phyloP scores from a whole-genome alignment of 805 yeast genomes.

The Clavispora asparagi region DNA sequence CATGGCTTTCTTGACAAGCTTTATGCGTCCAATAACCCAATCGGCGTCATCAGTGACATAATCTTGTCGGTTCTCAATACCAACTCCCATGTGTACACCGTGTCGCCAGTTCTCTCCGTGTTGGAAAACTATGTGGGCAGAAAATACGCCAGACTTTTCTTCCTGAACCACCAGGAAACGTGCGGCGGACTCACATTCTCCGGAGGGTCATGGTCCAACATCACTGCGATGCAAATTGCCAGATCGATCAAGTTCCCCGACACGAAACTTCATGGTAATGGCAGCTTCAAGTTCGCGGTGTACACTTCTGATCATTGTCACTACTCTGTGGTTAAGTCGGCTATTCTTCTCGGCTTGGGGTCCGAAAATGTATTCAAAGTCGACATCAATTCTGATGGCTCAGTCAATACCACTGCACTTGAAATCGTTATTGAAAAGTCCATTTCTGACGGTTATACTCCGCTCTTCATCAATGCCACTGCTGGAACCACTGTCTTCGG shows the following conservation, averaged over 20 bases:
- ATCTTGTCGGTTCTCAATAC: slow-evolving; percentile 68
- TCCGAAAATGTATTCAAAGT: slow-evolving; percentile 58
- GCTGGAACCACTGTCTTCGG: slow-evolving; percentile 91
- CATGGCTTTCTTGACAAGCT: slow-evolving; percentile 80
- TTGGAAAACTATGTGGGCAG: slow-evolving; percentile 66
- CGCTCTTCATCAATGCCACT: slow-evolving; percentile 73
- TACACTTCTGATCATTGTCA: slow-evolving; percentile 71
- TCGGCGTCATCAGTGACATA: slow-evolving; percentile 72
- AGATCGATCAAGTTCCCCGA: slow-evolving; percentile 62
- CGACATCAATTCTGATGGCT: slow-evolving; percentile 50
- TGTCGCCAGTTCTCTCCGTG: slow-evolving; percentile 72
- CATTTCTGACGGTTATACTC: slow-evolving; percentile 53
- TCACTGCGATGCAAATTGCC: slow-evolving; percentile 76
- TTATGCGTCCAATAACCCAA: slow-evolving; percentile 82
- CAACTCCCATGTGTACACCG: slow-evolving; percentile 81
- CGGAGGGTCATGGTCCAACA: slow-evolving; percentile 86
- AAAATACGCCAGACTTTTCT: slow-evolving; percentile 65
- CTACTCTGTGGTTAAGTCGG: slow-evolving; percentile 77
- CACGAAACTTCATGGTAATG: slow-evolving; percentile 59
- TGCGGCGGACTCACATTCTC: slow-evolving; percentile 83
- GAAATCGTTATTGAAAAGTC: slow-evolving; percentile 42
- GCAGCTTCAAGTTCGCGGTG: slow-evolving; percentile 52
- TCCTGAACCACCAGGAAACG: slow-evolving; percentile 31
- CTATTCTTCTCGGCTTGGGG: slow-evolving; percentile 72
- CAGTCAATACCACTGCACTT: slow-evolving; percentile 47